Conservation (phyloP, 129 eudicot species). For the Tagetes erecta region DNA sequence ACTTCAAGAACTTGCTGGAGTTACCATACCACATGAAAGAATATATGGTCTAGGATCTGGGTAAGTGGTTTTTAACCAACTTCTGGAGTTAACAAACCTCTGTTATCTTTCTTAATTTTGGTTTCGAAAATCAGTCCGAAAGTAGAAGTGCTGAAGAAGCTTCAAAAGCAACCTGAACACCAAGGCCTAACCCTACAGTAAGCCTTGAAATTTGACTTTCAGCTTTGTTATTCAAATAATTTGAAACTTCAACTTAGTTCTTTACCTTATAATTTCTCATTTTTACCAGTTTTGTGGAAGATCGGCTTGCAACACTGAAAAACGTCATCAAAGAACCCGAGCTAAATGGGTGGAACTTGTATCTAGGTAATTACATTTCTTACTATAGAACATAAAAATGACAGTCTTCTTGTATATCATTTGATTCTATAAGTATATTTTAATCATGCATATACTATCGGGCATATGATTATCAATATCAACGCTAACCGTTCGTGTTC, state of each 20-base stretch:
- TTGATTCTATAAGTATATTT: neutral
- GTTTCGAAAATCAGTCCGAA: constrained; percentile 59
- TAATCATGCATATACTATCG: neutral
- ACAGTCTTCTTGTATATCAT: neutral
- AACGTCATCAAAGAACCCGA: constrained; percentile 95
- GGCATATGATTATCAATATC: neutral
- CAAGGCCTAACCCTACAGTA: constrained; percentile 91
- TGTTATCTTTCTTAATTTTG: neutral
- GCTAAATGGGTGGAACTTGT: constrained; percentile 83
- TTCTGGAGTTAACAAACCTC: too few species aligned
- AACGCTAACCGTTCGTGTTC: neutral
- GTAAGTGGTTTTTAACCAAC: constrained; percentile 38
- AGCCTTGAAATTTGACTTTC: constrained; percentile 24
- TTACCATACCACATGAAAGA: constrained; percentile 83
- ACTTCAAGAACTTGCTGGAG: constrained; percentile 89
- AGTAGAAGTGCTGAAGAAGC: constrained; percentile 91
- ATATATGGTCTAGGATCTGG: constrained; percentile 89
- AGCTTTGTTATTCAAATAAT: neutral
- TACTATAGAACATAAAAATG: neutral
- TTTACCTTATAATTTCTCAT: neutral
- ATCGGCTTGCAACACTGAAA: constrained; percentile 87
- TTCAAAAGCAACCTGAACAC: constrained; percentile 87
- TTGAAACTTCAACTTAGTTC: neutral
- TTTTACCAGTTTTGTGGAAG: constrained; percentile 85
- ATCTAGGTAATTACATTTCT: constrained; percentile 59